These are phyloP conservation scores for Trichothecium roseum DNA, from an alignment of 2,329 filamentous ascomycete species.

Conservation along the genomic window DNA sequence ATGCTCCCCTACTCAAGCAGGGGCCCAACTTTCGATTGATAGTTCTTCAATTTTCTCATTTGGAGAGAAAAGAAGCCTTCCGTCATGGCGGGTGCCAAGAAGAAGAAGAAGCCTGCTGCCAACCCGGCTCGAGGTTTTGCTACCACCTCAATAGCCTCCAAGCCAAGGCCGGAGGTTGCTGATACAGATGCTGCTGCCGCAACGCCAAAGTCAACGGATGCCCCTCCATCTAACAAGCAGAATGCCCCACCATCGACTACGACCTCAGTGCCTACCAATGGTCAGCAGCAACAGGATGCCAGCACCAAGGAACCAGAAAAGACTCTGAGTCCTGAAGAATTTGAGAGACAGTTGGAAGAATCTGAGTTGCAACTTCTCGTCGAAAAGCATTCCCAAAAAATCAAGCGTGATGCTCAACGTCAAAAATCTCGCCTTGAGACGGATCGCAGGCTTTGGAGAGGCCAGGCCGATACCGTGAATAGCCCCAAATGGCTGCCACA, in stretches of 20 bases:
- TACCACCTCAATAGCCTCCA: constrained; percentile 85
- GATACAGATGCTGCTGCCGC: constrained; percentile 38
- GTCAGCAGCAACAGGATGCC: constrained; percentile 8
- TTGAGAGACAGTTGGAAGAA: constrained; percentile 80
- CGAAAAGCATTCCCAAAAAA: constrained; percentile 72
- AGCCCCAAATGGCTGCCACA: constrained; percentile 69
- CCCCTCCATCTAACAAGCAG: constrained; percentile 5
- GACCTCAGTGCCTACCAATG: constrained; percentile 4
- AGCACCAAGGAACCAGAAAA: constrained; percentile 19
- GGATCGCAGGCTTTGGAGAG: constrained; percentile 70
- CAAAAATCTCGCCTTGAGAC: constrained; percentile 73
- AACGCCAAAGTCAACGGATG: constrained; percentile 2
- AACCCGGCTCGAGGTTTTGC: constrained; percentile 91
- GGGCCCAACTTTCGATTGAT: no score
- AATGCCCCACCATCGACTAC: constrained; percentile 19
- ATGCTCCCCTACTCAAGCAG: no score
- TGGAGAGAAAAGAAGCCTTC: no score
- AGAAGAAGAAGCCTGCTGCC: constrained; percentile 82
- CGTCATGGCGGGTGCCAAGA: constrained; percentile 61
- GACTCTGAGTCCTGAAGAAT: constrained; percentile 70
- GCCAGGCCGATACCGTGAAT: constrained; percentile 65
- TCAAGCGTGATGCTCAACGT: constrained; percentile 66
- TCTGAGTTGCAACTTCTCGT: constrained; percentile 83
- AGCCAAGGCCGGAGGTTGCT: constrained; percentile 53
- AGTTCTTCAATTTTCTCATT: no score